Base-by-base conservation (phyloP, 306 rosid genomes). In the Benincasa hispida region DNA sequence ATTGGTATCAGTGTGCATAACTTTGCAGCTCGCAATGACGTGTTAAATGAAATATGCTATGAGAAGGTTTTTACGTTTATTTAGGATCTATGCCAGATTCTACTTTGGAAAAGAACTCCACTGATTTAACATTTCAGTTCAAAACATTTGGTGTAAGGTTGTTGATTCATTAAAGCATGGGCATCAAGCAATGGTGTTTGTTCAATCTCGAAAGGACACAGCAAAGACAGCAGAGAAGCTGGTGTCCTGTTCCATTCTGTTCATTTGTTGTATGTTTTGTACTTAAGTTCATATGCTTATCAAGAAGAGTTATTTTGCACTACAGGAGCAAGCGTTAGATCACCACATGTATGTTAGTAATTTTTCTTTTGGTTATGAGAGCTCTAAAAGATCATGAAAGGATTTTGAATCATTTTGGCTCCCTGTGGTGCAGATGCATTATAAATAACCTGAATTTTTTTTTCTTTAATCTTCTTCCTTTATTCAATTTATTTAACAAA, bases 101-200 rank as follows among this genome's bases (percentile, higher is more conserved):
- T 63, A 42, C 58, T 30, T 30, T 78, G 81, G 80, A 74, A 53
- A 37, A 76, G 55, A 58, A 65, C 19, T 63, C 80, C 67, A 76
- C 79, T 45, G 77, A 77, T 35, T 75, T 68, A 57, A 72, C 67
- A 18, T 42, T 82, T 50, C 72, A 27, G 10, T 76, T 34, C n/a
- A 28, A 28, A 67, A 66, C 78, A 56, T 45, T 73, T 87, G 82
- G 68, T 72, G 62, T 61, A 77, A 93, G 98, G 82, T 93, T 82
- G 94, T 81, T 76, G 98, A 91, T 68, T 90, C 98, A 54, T 72
- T 93, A 68, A 87, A 86, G 88, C 96, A 85, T 82, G 98, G 97
- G 45, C 90, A 93, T 86, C 98, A 91, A 82, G 94, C 94, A 70
- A 93, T 93, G 98, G 97, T 93, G 61, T 93, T 93, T 82, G 98